Conservation (phyloP, 345 rosid species). For the Citrus medica region DNA sequence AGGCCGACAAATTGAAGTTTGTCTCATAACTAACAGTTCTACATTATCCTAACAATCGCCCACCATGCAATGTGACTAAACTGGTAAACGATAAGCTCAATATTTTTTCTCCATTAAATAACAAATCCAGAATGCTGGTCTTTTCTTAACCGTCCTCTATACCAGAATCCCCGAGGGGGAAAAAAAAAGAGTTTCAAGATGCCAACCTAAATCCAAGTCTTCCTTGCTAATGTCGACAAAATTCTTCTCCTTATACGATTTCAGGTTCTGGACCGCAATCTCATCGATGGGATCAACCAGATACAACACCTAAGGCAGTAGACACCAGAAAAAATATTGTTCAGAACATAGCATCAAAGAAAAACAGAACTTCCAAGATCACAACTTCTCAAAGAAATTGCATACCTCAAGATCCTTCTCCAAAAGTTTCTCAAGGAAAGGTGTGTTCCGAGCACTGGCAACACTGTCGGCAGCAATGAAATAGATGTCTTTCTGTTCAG, state of each 20-base stretch:
- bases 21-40: neutral
- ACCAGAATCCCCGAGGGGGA: no score
- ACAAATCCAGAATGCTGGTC: neutral
- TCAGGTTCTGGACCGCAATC: slow-evolving; percentile 84
- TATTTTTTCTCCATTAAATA: neutral
- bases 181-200: neutral
- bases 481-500: slow-evolving; percentile 89
- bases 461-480: slow-evolving; percentile 89
- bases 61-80: neutral
- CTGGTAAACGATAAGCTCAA: neutral
- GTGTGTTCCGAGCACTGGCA: slow-evolving; percentile 83
- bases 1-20: neutral
- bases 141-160: neutral
- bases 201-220: slow-evolving; percentile 88
- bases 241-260: slow-evolving; percentile 90
- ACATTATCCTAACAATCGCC: neutral
- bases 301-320: slow-evolving; percentile 56
- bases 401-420: slow-evolving; percentile 89
- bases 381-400: slow-evolving; percentile 9
- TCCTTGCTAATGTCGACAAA: slow-evolving; percentile 98
- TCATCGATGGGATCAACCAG: slow-evolving; percentile 95
- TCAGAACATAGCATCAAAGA: neutral
- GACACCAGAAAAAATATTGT: slow-evolving; percentile 2
- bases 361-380: neutral
- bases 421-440: slow-evolving; percentile 88